Evolutionary conservation across 2,329 filamentous ascomycete genomes (phyloP).

Genomic region (Drechslera avenae): DNA sequence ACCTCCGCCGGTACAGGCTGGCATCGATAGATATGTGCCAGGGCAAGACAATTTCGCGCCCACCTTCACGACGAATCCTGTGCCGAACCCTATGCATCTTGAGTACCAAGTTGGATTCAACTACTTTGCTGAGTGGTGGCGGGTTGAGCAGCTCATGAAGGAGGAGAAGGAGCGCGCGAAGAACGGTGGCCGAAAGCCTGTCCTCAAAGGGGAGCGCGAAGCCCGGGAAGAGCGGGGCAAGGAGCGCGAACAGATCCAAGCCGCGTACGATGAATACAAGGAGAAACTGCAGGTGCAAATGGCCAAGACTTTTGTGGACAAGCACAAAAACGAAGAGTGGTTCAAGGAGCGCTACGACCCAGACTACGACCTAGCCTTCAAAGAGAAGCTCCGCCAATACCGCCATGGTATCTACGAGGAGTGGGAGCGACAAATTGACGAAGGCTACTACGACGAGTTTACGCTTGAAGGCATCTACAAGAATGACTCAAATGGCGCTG

Average conservation of each 20-base stretch:
- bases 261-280: slow-evolving; percentile 69
- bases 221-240: slow-evolving; percentile 75
- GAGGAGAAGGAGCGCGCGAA: slow-evolving; percentile 76
- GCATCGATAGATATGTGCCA: slow-evolving; percentile 85
- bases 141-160: slow-evolving; percentile 79
- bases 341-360: slow-evolving; percentile 94
- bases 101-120: slow-evolving; percentile 84
- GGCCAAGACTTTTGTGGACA: slow-evolving; percentile 85
- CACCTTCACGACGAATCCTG: slow-evolving; percentile 64
- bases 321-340: slow-evolving; percentile 97
- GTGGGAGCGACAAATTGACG: slow-evolving; percentile 87
- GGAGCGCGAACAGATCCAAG: slow-evolving; percentile 78
- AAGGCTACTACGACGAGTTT: slow-evolving; percentile 89
- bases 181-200: slow-evolving; percentile 70
- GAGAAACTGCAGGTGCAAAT: slow-evolving; percentile 71
- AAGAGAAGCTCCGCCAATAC: slow-evolving; percentile 76
- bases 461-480: slow-evolving; percentile 93
- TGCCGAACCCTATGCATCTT: slow-evolving; percentile 73
- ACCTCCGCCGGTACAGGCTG: slow-evolving; percentile 64
- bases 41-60: slow-evolving; percentile 66
- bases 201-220: slow-evolving; percentile 68
- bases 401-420: slow-evolving; percentile 78
- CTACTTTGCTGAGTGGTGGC: slow-evolving; percentile 87
- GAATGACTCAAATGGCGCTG: slow-evolving; percentile 84
- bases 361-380: slow-evolving; percentile 77